phyloP scores from a whole-genome alignment of 2,329 filamentous ascomycete genomes.

The Onygenales sp. region DNA sequence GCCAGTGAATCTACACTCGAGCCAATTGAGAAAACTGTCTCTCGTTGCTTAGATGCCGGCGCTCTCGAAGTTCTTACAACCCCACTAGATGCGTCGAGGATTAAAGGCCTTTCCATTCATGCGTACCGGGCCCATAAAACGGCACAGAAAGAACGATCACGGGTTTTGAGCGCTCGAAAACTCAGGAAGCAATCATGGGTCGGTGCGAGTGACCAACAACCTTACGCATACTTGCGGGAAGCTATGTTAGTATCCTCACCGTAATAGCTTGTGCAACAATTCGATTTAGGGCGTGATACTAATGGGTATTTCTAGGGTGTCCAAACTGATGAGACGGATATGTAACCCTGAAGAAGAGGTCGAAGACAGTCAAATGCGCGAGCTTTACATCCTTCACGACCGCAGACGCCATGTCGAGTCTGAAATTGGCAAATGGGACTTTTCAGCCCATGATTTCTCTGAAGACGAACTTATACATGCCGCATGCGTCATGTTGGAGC shows the following conservation, averaged over 20 bases:
- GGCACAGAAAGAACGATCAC: slow-evolving; percentile 61
- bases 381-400: slow-evolving; percentile 58
- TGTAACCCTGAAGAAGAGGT: slow-evolving; percentile 58
- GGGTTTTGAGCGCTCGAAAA: slow-evolving; percentile 61
- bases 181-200: slow-evolving; percentile 87
- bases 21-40: slow-evolving; percentile 40
- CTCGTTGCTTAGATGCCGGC: slow-evolving; percentile 72
- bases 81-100: slow-evolving; percentile 63
- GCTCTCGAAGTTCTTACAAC: slow-evolving; percentile 78
- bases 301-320: slow-evolving; percentile 45
- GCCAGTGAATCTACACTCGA: slow-evolving; percentile 9
- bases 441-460: slow-evolving; percentile 78
- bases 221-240: slow-evolving; percentile 81
- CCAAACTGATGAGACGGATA: slow-evolving; percentile 78
- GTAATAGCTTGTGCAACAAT: slow-evolving; percentile 5
- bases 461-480: slow-evolving; percentile 86
- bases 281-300: neutral
- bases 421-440: slow-evolving; percentile 71
- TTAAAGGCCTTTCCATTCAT: slow-evolving; percentile 69
- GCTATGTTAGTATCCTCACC: slow-evolving; percentile 51
- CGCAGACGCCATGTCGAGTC: slow-evolving; percentile 57
- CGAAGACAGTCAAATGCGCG: slow-evolving; percentile 52
- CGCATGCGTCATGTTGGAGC: slow-evolving; percentile 79
- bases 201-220: slow-evolving; percentile 72
- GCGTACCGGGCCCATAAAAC: slow-evolving; percentile 75